phyloP scores from a whole-genome alignment of 805 yeast species.

The Metahyphopichia silvanorum region DNA sequence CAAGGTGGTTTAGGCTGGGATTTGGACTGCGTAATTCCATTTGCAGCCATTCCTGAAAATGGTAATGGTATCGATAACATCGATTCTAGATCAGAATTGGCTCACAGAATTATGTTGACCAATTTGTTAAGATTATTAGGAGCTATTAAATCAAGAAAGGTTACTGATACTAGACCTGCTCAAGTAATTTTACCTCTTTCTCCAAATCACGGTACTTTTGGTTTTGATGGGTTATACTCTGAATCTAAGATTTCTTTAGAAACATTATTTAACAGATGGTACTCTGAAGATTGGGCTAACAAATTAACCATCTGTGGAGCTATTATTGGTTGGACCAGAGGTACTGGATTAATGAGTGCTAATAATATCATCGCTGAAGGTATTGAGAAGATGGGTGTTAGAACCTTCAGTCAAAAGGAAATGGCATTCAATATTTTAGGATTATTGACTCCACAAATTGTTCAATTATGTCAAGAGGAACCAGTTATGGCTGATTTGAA shows the following conservation, averaged over 20 bases:
- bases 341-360: slow-evolving; percentile 98
- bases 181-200: slow-evolving; percentile 95
- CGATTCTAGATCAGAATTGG: slow-evolving; percentile 94
- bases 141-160: slow-evolving; percentile 80
- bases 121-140: slow-evolving; percentile 92
- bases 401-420: slow-evolving; percentile 98
- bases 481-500: slow-evolving; percentile 98
- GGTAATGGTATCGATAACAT: slow-evolving; percentile 93
- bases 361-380: slow-evolving; percentile 98
- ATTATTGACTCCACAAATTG: slow-evolving; percentile 81
- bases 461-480: slow-evolving; percentile 81
- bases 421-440: slow-evolving; percentile 99
- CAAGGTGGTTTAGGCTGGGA: slow-evolving; percentile 97
- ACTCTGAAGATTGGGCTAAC: slow-evolving; percentile 93
- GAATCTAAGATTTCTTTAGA: slow-evolving; percentile 95
- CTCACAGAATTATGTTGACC: slow-evolving; percentile 98
- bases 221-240: slow-evolving; percentile 96
- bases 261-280: slow-evolving; percentile 98
- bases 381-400: slow-evolving; percentile 90
- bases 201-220: slow-evolving; percentile 99
- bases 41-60: slow-evolving; percentile 98
- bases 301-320: slow-evolving; percentile 98
- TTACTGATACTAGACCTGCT: slow-evolving; percentile 93
- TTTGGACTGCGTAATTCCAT: slow-evolving; percentile 92
- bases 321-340: slow-evolving; percentile 99